Percentiles rank a stretch among this genome's conserved stretches.
These are phyloP conservation scores for Orbilia brochopaga DNA, from an alignment of 2,329 filamentous ascomycete genomes.

Conservation along the genomic window DNA sequence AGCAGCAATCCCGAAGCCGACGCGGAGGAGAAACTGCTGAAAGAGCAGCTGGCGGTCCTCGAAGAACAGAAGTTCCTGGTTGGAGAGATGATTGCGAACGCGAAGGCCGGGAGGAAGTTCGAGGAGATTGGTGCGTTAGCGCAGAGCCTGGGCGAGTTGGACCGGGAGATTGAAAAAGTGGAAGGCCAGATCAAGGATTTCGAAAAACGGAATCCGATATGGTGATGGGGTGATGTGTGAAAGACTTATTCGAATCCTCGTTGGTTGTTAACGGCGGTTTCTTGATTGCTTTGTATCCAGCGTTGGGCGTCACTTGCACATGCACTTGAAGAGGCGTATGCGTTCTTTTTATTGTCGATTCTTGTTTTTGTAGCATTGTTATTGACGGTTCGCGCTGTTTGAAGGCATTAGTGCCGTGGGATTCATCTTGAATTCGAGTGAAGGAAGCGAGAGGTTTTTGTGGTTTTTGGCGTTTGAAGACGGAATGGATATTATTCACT, in stretches of 20 bases:
- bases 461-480: slow-evolving; percentile 6
- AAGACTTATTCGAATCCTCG: slow-evolving; percentile 35
- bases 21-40: slow-evolving; percentile 79
- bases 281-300: not conserved
- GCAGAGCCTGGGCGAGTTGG: slow-evolving; percentile 81
- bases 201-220: slow-evolving; percentile 59
- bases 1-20: slow-evolving; percentile 72
- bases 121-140: slow-evolving; percentile 83
- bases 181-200: slow-evolving; percentile 70
- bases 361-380: not conserved
- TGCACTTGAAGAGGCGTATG: slow-evolving; percentile 1
- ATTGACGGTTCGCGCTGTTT: not conserved
- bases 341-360: not conserved
- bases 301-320: not conserved
- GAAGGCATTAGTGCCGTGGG: not conserved
- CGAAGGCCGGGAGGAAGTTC: slow-evolving; percentile 76
- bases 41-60: slow-evolving; percentile 79
- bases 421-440: not conserved
- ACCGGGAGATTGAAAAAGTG: slow-evolving; percentile 74
- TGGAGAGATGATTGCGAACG: slow-evolving; percentile 79
- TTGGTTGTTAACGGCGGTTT: slow-evolving; percentile 56
- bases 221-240: slow-evolving; percentile 25
- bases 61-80: slow-evolving; percentile 93
- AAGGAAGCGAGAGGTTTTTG: not conserved
- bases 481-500: slow-evolving; percentile 6